Conservation (phyloP, 2,329 filamentous ascomycete genomes). For the Teratosphaeria epicoccoides region DNA sequence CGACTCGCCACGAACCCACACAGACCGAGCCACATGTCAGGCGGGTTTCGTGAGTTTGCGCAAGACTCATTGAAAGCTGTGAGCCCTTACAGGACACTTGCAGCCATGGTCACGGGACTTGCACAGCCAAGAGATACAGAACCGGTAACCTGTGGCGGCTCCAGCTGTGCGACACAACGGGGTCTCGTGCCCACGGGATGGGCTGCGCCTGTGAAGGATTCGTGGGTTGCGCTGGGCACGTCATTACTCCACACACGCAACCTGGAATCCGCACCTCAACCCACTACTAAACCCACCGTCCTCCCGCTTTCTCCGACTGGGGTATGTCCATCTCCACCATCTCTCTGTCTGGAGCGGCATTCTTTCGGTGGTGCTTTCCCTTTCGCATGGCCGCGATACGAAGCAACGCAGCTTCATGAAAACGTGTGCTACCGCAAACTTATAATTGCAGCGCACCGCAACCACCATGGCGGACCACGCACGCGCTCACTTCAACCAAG, state of each 20-base stretch:
- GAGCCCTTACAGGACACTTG: too few relatives aligned
- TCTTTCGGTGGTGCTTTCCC: background rate
- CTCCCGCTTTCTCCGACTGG: background rate
- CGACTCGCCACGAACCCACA: background rate
- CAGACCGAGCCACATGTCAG: background rate
- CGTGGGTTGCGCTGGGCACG: background rate
- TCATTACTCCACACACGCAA: background rate
- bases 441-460: background rate
- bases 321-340: background rate
- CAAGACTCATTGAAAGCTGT: too few relatives aligned
- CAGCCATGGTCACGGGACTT: too few relatives aligned
- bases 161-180: background rate
- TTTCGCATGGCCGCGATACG: background rate
- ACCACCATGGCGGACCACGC: constrained; percentile 4
- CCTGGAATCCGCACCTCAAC: background rate
- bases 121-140: too few relatives aligned
- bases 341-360: background rate
- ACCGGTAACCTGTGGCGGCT: background rate
- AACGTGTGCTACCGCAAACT: background rate
- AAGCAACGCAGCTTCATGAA: background rate
- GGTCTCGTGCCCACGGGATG: background rate
- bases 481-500: constrained; percentile 14
- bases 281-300: background rate
- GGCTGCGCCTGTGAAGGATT: background rate
- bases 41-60: background rate